These are phyloP conservation scores for Chimonanthus praecox DNA, from an alignment of 164 flowering plant genomes.

Conservation along the genomic window DNA sequence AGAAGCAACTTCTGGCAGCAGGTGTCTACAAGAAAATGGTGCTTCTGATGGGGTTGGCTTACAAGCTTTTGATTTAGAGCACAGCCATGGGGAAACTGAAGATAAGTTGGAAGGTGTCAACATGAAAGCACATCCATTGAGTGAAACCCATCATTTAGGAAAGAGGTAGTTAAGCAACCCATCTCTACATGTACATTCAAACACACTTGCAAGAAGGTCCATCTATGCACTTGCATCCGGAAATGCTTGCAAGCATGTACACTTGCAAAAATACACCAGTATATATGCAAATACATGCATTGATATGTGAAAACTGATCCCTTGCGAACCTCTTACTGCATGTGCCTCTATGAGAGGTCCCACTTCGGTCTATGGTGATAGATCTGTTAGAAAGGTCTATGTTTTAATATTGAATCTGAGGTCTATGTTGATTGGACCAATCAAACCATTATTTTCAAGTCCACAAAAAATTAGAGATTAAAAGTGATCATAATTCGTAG, in stretches of 20 bases:
- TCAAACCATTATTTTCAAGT: too few species aligned
- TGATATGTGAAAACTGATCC: background rate
- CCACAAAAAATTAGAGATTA: too few species aligned
- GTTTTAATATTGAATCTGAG: too few species aligned
- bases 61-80: background rate
- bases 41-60: background rate
- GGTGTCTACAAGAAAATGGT: background rate
- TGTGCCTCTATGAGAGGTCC: too few species aligned
- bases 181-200: background rate
- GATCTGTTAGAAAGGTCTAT: too few species aligned
- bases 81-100: background rate
- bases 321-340: too few species aligned
- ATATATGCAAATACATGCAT: background rate
- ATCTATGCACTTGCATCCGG: background rate
- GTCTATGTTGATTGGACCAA: too few species aligned
- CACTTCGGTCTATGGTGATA: too few species aligned
- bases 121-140: background rate
- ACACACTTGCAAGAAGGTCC: background rate
- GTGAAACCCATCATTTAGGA: background rate
- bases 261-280: background rate
- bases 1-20: background rate
- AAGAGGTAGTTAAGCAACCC: background rate
- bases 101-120: background rate
- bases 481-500: too few species aligned
- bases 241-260: background rate